Evolutionary conservation across 495 filamentous ascomycete genomes (phyloP), one percentile per base, ranked within the genome.

Genomic region (Penicillium paxilli): DNA sequence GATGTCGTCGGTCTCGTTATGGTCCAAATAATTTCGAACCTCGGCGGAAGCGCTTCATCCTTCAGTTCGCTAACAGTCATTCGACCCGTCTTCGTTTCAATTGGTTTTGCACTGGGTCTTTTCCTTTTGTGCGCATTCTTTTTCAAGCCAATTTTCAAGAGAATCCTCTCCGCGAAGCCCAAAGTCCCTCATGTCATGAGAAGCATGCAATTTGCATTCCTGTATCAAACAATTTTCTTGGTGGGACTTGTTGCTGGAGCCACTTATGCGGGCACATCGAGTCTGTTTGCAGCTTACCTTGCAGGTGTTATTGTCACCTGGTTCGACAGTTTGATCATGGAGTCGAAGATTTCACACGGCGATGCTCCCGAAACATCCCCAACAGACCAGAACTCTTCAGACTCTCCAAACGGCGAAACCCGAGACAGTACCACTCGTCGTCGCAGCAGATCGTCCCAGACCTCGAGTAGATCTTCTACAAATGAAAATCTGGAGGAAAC

Each of bases 1-100:
- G 90, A 93, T 71, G 87, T 94, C 1, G 78, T 88, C 14, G 89
- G 90, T 0, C 68, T 94, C n/a, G 80, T 94, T 1, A 87, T 93
- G 80, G 84, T 91, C 17, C 83, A 89, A 58, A 76, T 90, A 25
- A 80, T 84, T 20, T 74, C 79, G 1, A 80, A 77, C 45, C 65
- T 85, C 6, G 76, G 78, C 11, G 65, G 58, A 5, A 55, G 53
- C 21, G 44, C 51, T 28, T 47, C 56, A 1, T 67, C 67, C 0
- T 65, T 85, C 49, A 65, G 62, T 35, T 63, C 71, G 1, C 47
- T 73, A 2, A 81, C 75, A 12, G 65, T 87, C 4, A 58, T 86
- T n/a, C 65, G 84, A 33, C 83, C 85, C 0, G 62, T 87, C n/a
- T 62, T 80, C 17, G 83, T 84, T 0, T 84, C 82, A 10, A 41